Percentiles rank a stretch among this genome's conserved stretches.
phyloP scores from a whole-genome alignment of 352 stramenopile genomes.

The Albugo candida region DNA sequence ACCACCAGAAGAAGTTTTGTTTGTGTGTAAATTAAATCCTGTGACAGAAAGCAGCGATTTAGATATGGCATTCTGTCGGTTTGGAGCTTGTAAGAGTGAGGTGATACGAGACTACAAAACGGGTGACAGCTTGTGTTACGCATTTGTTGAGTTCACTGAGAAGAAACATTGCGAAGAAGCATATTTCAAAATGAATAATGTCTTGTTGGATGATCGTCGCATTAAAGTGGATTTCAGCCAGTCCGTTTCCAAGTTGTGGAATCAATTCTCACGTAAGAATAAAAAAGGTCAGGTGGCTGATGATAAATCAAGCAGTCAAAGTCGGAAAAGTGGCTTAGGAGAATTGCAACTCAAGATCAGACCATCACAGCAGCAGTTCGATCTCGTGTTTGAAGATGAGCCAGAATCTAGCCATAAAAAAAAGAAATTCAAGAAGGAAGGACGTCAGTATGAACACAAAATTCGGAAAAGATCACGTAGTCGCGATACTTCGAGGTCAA shows the following conservation, averaged over 20 bases:
- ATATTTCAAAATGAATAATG: slow-evolving; percentile 99
- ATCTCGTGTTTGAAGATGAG: no score
- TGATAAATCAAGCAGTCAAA: no score
- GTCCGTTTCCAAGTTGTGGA: slow-evolving; percentile 96
- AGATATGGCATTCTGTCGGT: slow-evolving; percentile 88
- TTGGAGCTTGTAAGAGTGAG: slow-evolving; percentile 76
- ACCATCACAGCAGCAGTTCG: no score
- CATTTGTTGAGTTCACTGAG: slow-evolving; percentile 96
- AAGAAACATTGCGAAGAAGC: slow-evolving; percentile 88
- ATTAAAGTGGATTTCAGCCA: slow-evolving; percentile 96
- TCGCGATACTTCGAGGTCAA: no score
- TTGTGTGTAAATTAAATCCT: slow-evolving; percentile 94
- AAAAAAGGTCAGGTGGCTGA: no score
- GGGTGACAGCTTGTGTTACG: slow-evolving; percentile 94
- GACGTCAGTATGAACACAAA: no score
- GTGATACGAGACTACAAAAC: slow-evolving; percentile 97
- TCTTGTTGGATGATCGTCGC: slow-evolving; percentile 93
- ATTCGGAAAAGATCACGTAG: no score
- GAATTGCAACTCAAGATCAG: no score
- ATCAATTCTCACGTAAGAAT: slow-evolving; percentile 10
- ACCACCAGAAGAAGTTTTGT: slow-evolving; percentile 96
- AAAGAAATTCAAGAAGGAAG: no score
- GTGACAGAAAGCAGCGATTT: slow-evolving; percentile 87
- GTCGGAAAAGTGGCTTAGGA: no score
- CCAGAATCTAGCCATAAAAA: no score